Evolutionary conservation across 2,329 filamentous ascomycete species (phyloP).

Genomic region (Penicillium brevicompactum): DNA sequence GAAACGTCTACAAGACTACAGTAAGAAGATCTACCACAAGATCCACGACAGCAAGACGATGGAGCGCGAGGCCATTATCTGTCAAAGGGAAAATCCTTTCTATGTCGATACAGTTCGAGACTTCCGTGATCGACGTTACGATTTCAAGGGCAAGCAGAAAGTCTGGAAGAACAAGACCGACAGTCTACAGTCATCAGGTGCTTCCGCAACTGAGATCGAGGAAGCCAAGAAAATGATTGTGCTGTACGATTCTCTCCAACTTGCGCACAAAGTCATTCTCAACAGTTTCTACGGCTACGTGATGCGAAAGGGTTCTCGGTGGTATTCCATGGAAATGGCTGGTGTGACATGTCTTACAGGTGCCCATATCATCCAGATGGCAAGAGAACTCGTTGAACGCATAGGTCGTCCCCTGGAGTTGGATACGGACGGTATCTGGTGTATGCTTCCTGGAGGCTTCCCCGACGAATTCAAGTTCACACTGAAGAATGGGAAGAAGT

Average conservation of each 20-base stretch:
- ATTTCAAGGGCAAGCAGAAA: slow-evolving; percentile 98
- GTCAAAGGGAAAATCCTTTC: slow-evolving; percentile 96
- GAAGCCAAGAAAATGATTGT: slow-evolving; percentile 99
- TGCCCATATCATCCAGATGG: slow-evolving; percentile 95
- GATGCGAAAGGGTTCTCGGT: slow-evolving; percentile 97
- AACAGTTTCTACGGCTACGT: slow-evolving; percentile 99
- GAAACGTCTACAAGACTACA: slow-evolving; percentile 88
- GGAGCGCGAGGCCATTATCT: slow-evolving; percentile 94
- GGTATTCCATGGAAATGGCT: slow-evolving; percentile 99
- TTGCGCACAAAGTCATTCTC: slow-evolving; percentile 97
- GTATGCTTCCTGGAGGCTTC: slow-evolving; percentile 94
- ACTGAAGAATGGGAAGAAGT: slow-evolving; percentile 91
- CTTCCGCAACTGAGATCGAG: slow-evolving; percentile 74
- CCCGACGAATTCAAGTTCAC: slow-evolving; percentile 96
- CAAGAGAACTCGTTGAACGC: slow-evolving; percentile 86
- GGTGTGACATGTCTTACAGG: slow-evolving; percentile 97
- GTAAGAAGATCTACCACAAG: slow-evolving; percentile 99
- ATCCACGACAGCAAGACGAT: slow-evolving; percentile 94
- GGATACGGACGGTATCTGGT: slow-evolving; percentile 99
- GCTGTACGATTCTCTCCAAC: slow-evolving; percentile 89
- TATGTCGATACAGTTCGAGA: slow-evolving; percentile 95
- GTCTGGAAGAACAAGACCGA: slow-evolving; percentile 98
- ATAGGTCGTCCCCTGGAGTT: slow-evolving; percentile 90
- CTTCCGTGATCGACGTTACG: slow-evolving; percentile 95
- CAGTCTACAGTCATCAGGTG: slow-evolving; percentile 78